Evolutionary conservation across 1,139 yeast species (phyloP), one percentile per base, ranked within the genome.

Genomic region (Citeromyces hawaiiensis): DNA sequence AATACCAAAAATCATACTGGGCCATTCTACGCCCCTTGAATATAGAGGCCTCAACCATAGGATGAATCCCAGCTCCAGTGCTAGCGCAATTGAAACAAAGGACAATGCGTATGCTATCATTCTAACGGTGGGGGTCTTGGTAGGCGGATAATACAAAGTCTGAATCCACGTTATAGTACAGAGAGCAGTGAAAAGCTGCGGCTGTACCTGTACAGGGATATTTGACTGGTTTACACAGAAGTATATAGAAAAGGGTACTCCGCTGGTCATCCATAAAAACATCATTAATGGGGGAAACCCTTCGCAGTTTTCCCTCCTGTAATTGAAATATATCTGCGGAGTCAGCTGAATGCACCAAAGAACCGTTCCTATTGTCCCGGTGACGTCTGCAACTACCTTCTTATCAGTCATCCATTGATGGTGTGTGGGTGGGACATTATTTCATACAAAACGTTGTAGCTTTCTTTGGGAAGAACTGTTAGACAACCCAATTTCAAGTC

Each of bases 201-300:
- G 79, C 48, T 73, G 80, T 34, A 73, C 54, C 43, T 70, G 62
- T 43, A 72, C 56, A 0, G 78, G 77, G 2, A 73, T 66, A 14
- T 73, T 64, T 0, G 76, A 73, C 45, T 71, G 70, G 2, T 63
- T 60, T 1, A 66, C 68, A 40, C 70, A 50, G 46, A 73, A 73
- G 52, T 72, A 73, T 29, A 71, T 69, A 4, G 70, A 56, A 49
- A 73, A 73, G 2, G 79, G 79, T 0, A 73, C 50, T 1, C 78
- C 79, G 43, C 76, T 64, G 6, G 69, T 61, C 2, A 75, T 68
- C 79, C 80, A 73, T 15, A 73, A 55, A 45, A 71, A 68, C 74
- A 72, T 65, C 73, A 73, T 72, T n/a, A 63, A 30, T 0, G 78
- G 76, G 0, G 79, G 78, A n/a, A 73, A 53, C 1, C 78, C 79